These are phyloP conservation scores for Zygotorulaspora sp. DNA, from an alignment of 805 yeast genomes.

Conservation along the genomic window DNA sequence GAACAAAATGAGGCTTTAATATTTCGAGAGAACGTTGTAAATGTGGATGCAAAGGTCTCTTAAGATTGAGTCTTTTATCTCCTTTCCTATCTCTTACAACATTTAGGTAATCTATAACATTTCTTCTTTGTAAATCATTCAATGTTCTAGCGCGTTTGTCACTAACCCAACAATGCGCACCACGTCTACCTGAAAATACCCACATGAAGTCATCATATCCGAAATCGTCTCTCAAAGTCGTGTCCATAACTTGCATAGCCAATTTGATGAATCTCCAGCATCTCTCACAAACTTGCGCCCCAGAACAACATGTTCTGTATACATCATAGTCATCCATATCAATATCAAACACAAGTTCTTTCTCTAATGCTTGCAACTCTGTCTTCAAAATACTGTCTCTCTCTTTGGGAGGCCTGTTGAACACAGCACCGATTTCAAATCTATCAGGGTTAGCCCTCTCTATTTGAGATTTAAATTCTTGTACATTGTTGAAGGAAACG, in stretches of 20 bases:
- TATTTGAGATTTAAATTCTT: conserved; percentile 76
- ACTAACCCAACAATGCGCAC: conserved; percentile 98
- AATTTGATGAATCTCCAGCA: conserved; percentile 93
- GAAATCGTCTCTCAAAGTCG: conserved; percentile 76
- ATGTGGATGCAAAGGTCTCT: conserved; percentile 88
- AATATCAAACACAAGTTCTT: conserved; percentile 92
- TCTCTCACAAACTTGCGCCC: conserved; percentile 75
- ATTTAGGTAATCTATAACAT: conserved; percentile 80
- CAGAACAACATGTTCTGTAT: conserved; percentile 87
- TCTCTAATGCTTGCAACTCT: conserved; percentile 73
- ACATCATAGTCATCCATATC: conserved; percentile 97
- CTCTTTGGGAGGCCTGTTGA: conserved; percentile 80
- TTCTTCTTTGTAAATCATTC: conserved; percentile 68
- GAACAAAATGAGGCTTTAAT: conserved; percentile 58
- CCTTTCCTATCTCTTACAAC: conserved; percentile 53
- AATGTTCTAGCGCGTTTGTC: conserved; percentile 74
- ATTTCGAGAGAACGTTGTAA: conserved; percentile 68
- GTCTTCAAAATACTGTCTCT: conserved; percentile 70
- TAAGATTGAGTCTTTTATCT: conserved; percentile 47
- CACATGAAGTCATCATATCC: conserved; percentile 83
- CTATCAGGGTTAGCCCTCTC: conserved; percentile 74
- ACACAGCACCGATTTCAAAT: conserved; percentile 93
- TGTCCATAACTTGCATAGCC: conserved; percentile 71
- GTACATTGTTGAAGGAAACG: conserved; percentile 61
- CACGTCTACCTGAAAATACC: conserved; percentile 98